Evolutionary conservation across 164 flowering plant species (phyloP).

Genomic region (Sextonia rubra): DNA sequence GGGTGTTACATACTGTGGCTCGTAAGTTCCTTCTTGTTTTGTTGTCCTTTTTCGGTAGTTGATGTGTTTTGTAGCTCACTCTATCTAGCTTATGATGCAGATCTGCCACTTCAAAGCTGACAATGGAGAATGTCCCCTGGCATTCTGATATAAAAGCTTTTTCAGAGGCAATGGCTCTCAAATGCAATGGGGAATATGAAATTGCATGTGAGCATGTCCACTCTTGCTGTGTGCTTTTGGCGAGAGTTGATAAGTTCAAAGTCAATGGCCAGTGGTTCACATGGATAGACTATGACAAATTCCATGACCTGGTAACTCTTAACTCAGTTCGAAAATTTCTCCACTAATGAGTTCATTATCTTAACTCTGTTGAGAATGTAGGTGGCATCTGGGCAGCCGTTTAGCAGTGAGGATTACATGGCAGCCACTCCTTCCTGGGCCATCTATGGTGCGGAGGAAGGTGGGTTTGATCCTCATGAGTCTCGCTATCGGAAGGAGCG

Average conservation of each 20-base stretch:
- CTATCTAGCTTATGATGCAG: constrained; percentile 28
- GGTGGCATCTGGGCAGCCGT: constrained; percentile 82
- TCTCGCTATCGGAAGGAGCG: constrained; percentile 73
- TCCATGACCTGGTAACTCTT: constrained; percentile 75
- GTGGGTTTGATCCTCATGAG: constrained; percentile 96
- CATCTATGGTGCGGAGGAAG: constrained; percentile 89
- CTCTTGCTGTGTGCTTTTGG: constrained; percentile 97
- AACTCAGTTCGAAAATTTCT: background rate
- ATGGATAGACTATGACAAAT: constrained; percentile 97
- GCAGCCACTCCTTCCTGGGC: constrained; percentile 94
- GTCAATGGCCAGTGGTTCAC: constrained; percentile 87
- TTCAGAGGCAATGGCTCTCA: constrained; percentile 78
- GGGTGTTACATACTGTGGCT: constrained; percentile 98
- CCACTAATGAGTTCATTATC: background rate
- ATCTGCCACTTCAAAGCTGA: constrained; percentile 90
- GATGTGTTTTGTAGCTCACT: background rate
- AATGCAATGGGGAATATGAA: constrained; percentile 81
- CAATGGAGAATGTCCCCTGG: constrained; percentile 99
- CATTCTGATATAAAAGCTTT: constrained; percentile 91
- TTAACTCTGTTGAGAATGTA: constrained; percentile 19
- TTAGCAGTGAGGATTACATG: constrained; percentile 80
- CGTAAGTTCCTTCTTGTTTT: constrained; percentile 47
- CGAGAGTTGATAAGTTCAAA: constrained; percentile 75
- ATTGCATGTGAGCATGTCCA: constrained; percentile 98
- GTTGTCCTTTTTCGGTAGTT: constrained; percentile 1